Evolutionary conservation across 2,329 filamentous ascomycete species (phyloP).

Genomic region (Trichoderma sp.): DNA sequence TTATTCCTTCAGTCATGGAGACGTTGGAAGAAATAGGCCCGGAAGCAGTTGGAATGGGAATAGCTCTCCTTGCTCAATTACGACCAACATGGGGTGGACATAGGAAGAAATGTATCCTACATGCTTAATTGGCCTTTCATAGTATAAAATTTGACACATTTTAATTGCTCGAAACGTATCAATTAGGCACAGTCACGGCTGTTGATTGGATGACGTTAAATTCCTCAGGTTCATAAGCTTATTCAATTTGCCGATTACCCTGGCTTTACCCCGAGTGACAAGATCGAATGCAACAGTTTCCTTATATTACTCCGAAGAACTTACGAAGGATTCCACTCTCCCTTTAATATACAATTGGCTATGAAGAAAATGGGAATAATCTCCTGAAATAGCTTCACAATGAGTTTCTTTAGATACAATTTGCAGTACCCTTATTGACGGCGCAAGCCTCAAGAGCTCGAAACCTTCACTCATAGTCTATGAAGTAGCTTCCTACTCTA

Average conservation of each 20-base stretch:
- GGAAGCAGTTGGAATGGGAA: neutral
- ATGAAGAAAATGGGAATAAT: neutral
- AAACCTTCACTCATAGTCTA: neutral
- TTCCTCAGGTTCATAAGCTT: neutral
- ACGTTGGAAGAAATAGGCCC: neutral
- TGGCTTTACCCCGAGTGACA: neutral
- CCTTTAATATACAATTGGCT: neutral
- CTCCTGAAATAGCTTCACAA: neutral
- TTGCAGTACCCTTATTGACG: neutral
- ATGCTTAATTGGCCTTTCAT: neutral
- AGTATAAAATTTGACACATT: neutral
- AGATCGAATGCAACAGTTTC: neutral
- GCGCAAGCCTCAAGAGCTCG: neutral
- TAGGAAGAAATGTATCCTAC: neutral
- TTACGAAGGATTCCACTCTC: rapidly evolving
- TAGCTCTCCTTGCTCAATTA: neutral
- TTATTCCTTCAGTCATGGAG: neutral
- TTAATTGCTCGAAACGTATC: neutral
- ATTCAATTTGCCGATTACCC: neutral
- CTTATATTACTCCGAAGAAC: neutral
- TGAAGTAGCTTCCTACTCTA: neutral
- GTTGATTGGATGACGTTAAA: neutral
- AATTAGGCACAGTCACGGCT: neutral
- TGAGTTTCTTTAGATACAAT: neutral
- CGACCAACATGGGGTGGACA: neutral